Conservation (phyloP, 345 rosid genomes). For the Citrus hindsii region DNA sequence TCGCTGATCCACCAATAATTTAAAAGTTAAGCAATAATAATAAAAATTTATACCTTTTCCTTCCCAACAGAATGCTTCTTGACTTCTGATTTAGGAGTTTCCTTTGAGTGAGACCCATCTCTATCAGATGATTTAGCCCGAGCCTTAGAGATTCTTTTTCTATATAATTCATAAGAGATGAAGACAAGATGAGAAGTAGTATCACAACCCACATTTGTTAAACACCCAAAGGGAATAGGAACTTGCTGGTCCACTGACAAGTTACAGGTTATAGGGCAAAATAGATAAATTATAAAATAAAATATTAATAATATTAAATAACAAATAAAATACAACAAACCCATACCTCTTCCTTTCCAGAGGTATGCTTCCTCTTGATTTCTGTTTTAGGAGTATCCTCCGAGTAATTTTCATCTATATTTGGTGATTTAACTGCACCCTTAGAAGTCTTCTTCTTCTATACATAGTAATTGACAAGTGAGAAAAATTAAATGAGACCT, state of each 20-base stretch:
- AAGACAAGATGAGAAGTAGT: neutral
- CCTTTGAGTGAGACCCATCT: slow-evolving; percentile 25
- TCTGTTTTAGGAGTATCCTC: slow-evolving; percentile 38
- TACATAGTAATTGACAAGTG: neutral
- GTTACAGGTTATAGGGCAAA: neutral
- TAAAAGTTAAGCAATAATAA: neutral
- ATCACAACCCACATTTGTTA: neutral
- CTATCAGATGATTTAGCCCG: neutral
- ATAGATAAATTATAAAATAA: too few species aligned
- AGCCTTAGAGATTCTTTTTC: neutral
- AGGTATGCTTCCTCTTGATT: slow-evolving; percentile 32
- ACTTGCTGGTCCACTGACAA: neutral
- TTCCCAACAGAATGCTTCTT: slow-evolving; percentile 35
- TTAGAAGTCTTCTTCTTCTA: neutral
- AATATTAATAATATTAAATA: too few species aligned
- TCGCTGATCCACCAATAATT: neutral
- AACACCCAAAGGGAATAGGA: neutral
- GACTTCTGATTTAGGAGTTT: slow-evolving; percentile 33
- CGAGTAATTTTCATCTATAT: slow-evolving; percentile 18
- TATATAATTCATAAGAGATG: neutral
- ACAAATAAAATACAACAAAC: neutral
- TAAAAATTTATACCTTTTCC: slow-evolving; percentile 35
- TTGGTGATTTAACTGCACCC: slow-evolving; percentile 1
- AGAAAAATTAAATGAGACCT: neutral
- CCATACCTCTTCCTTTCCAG: slow-evolving; percentile 44